Evolutionary conservation across 306 rosid species (phyloP).

Genomic region (Vicia villosa): DNA sequence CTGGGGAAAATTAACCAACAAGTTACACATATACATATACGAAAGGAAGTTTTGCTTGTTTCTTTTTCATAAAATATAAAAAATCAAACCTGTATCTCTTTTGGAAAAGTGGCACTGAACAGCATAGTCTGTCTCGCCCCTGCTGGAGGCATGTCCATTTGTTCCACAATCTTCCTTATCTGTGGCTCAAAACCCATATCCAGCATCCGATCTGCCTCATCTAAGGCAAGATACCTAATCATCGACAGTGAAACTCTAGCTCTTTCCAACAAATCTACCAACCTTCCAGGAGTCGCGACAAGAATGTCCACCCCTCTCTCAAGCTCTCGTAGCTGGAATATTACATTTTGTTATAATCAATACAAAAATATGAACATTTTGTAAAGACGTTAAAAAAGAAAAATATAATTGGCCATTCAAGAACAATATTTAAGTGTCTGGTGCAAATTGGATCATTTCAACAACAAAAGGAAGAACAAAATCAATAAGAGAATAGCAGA

Average conservation of each 20-base stretch:
- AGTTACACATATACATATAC: neutral
- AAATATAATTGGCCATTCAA: conserved; percentile 7
- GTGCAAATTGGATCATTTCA: neutral
- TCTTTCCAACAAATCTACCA: conserved; percentile 91
- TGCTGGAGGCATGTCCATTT: conserved; percentile 90
- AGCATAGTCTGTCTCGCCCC: conserved; percentile 83
- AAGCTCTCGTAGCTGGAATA: conserved; percentile 77
- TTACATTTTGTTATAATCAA: conserved; percentile 27
- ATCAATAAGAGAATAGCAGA: conserved; percentile 7
- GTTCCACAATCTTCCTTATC: conserved; percentile 53
- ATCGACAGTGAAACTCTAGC: conserved; percentile 79
- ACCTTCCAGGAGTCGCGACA: conserved; percentile 95
- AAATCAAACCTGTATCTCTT: conserved; percentile 75
- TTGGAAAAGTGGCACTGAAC: conserved; percentile 91
- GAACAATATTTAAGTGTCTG: neutral
- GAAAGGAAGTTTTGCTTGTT: neutral
- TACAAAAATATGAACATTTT: neutral
- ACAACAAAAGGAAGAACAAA: neutral
- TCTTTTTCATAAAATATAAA: neutral
- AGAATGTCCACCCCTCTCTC: conserved; percentile 95
- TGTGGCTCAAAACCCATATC: conserved; percentile 57
- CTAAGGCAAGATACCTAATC: conserved; percentile 52
- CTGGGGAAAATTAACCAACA: neutral
- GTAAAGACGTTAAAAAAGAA: neutral
- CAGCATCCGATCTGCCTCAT: conserved; percentile 55